Evolutionary conservation across 2,329 filamentous ascomycete species (phyloP), one percentile per base, ranked within the genome.

Genomic region (Pseudogymnoascus verrucosus): DNA sequence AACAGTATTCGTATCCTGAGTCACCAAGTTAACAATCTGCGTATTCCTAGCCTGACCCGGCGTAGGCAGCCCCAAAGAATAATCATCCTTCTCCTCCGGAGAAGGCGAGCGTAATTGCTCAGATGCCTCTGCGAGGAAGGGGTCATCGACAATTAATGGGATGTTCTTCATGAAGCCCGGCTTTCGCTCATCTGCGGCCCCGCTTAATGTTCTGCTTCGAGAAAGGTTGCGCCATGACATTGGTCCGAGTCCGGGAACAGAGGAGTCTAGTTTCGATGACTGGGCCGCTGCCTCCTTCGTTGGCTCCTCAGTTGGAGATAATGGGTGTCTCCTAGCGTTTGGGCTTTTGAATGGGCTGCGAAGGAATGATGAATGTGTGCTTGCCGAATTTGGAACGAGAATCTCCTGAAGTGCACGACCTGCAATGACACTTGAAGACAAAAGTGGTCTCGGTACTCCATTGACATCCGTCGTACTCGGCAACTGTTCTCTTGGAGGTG

Each of bases 341-440:
- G 72, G 72, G 36, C 72, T 74, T 47, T 72, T 73, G 62, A 74
- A 74, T 3, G 72, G 72, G 28, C 72, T 74, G 16, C 71, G 70
- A 21, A 74, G 63, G 62, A 69, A 73, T 51, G 72, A 68, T n/a
- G 72, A 71, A 54, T 71, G 66, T 26, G 65, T 68, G 67, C 71
- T 68, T 28, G 71, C 65, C 23, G 71, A 71, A n/a, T 68, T 68
- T 34, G 71, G 71, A 14, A 72, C 68, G 47, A 71, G 60, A 5
- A 72, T 69, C 62, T 73, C 69, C 64, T 74, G 72, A 11, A 74
- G 68, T 64, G 68, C 68, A n/a, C 69, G 72, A n/a, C 72, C 72
- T 61, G 72, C 66, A 57, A 70, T 68, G 19, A 67, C 69, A 62
- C 69, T 69, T 6, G 72, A 71, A 28, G 72, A 72, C 5, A 73